phyloP scores from a whole-genome alignment of 2,329 filamentous ascomycete species.

The Fusarium nygamai region DNA sequence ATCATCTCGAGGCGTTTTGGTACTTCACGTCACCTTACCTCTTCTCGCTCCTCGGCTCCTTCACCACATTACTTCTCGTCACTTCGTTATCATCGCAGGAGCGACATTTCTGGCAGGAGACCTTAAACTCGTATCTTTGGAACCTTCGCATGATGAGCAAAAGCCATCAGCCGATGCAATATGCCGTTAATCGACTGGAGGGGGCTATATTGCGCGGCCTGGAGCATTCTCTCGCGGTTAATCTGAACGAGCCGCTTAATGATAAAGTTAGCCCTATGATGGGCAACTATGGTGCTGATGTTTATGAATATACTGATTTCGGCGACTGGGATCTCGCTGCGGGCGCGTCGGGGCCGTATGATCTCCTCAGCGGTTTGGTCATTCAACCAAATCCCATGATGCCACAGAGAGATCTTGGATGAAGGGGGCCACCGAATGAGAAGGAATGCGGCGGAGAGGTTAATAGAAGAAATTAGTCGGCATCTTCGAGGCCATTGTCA shows the following conservation, averaged over 20 bases:
- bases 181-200: constrained; percentile 51
- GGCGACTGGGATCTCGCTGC: constrained; percentile 48
- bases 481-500: constrained; percentile 31
- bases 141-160: constrained; percentile 50
- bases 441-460: background rate
- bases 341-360: constrained; percentile 43
- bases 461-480: constrained; percentile 29
- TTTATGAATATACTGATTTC: constrained; percentile 48
- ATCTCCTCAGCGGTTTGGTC: constrained; percentile 43
- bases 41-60: constrained; percentile 53
- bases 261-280: constrained; percentile 45
- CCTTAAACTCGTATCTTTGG: constrained; percentile 49
- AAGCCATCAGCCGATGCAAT: constrained; percentile 49
- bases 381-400: constrained; percentile 40
- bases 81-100: constrained; percentile 47
- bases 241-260: constrained; percentile 46
- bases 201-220: constrained; percentile 51
- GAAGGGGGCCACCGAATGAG: background rate
- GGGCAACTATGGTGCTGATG: constrained; percentile 40
- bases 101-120: constrained; percentile 47
- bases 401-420: constrained; percentile 39
- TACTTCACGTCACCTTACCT: constrained; percentile 52
- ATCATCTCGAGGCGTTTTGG: constrained; percentile 55
- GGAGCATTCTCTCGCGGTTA: constrained; percentile 50
- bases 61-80: constrained; percentile 51